phyloP scores from a whole-genome alignment of 331 rosid species.

The Dryas integrifolia region DNA sequence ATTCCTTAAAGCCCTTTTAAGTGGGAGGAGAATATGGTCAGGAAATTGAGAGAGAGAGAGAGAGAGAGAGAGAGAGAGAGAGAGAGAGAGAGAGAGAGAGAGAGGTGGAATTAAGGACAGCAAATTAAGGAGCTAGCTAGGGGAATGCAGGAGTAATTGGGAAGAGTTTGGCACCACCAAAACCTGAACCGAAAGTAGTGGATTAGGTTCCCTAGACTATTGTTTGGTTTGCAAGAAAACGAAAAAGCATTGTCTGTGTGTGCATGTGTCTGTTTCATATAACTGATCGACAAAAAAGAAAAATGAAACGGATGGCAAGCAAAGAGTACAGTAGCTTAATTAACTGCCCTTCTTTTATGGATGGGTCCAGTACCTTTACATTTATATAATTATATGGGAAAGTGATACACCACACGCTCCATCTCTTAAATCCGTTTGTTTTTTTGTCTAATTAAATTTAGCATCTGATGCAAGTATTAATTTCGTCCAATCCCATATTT shows the following conservation, averaged over 20 bases:
- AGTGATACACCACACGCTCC: constrained; percentile 13
- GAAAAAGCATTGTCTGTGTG: constrained; percentile 26
- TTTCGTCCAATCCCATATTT: no score
- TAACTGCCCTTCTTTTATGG: constrained; percentile 29
- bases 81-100: constrained; percentile 5
- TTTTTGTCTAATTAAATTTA: not conserved
- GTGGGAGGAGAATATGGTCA: no score
- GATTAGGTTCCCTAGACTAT: constrained; percentile 21
- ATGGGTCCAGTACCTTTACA: constrained; percentile 16
- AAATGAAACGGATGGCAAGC: constrained; percentile 25
- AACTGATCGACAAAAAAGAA: constrained; percentile 17
- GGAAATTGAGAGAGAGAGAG: not conserved
- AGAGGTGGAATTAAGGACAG: not conserved
- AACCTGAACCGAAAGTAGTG: constrained; percentile 36
- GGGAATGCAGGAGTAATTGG: not conserved
- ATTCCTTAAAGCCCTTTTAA: no score
- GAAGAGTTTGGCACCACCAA: constrained; percentile 29
- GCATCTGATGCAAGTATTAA: not conserved
- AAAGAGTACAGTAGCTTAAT: constrained; percentile 7
- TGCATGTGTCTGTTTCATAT: constrained; percentile 19
- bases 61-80: not conserved
- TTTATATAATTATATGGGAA: not conserved
- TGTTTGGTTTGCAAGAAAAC: constrained; percentile 39
- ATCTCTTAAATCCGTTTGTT: not conserved
- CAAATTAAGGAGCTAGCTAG: no score